A percentile compares a stretch with the other conserved stretches of the same genome.
phyloP scores from a whole-genome alignment of 306 rosid species.

The Crotalaria pallida region DNA sequence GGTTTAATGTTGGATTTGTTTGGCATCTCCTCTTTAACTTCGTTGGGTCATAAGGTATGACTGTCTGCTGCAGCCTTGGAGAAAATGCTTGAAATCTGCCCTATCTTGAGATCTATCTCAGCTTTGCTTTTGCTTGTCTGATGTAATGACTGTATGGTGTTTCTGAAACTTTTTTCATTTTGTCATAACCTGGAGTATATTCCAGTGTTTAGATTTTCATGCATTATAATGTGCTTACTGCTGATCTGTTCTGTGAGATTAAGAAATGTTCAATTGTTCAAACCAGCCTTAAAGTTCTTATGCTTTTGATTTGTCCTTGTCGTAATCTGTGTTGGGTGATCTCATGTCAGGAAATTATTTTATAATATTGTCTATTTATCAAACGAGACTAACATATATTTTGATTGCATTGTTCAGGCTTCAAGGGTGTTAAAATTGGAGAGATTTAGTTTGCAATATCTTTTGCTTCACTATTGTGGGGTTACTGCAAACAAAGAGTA shows the following conservation, averaged over 20 bases:
- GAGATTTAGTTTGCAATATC: constrained; percentile 81
- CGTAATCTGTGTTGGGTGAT: constrained; percentile 2
- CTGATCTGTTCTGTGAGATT: background rate
- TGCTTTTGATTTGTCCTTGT: constrained; percentile 10
- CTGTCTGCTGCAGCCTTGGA: too few relatives aligned
- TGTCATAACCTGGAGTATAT: background rate
- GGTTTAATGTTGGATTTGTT: too few relatives aligned
- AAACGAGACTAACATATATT: background rate
- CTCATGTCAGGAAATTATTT: background rate
- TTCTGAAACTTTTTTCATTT: background rate
- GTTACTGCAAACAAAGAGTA: constrained; percentile 95
- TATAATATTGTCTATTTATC: background rate
- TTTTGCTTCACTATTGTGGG: constrained; percentile 70
- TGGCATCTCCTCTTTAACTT: too few relatives aligned
- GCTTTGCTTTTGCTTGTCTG: too few relatives aligned
- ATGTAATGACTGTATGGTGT: too few relatives aligned
- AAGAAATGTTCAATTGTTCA: background rate
- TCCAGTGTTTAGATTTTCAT: constrained; percentile 9
- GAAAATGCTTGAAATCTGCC: too few relatives aligned
- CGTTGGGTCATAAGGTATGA: too few relatives aligned
- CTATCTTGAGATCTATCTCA: too few relatives aligned
- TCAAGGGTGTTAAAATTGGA: constrained; percentile 82
- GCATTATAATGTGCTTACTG: constrained; percentile 4
- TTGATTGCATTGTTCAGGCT: constrained; percentile 51
- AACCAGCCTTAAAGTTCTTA: background rate